Base-by-base conservation (phyloP, 495 filamentous ascomycete species). In the Aspergillus homomorphus region DNA sequence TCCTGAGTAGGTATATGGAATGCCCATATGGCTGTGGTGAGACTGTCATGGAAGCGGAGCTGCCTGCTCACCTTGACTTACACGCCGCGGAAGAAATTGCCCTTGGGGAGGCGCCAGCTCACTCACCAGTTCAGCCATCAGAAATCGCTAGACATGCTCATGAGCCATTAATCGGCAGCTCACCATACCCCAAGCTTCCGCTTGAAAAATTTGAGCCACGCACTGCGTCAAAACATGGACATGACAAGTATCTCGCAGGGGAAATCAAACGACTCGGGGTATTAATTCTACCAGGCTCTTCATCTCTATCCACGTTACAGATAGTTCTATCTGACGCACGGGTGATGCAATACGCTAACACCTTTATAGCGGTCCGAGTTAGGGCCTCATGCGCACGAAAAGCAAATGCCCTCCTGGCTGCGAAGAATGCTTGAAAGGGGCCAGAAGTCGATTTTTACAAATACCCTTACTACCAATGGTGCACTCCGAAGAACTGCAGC, bases 351-450 rank as follows among this genome's bases (percentile, higher is more conserved):
- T 18, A 46, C 50, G 16, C 73, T 79, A 62, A 72, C 52, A 66
- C 10, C 57, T 54, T 6, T 58, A 23, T 60, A 72, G 71, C 67
- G 66, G 57, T 57, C 72, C 15, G 90, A 97, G 64, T 79, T 98
- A 38, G 94, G 94, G 0, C 89, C 87, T 14, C 84, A 94, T 75
- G 90, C 91, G 7, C 82, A 90, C 66, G 94, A 98, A 69, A 85
- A 88, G 41, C 81, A 83, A 59, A 98, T 98, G 94, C 94, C 94
- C 1, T 75, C 75, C 10, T 89, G 88, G 86, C 82, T 98, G 8
- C 80, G 82, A 10, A 78, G 80, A 20, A 73, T 89, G 65, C 80
- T 97, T 4, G 81, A 87, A 61, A 82, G 77, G 44, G 85, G 86
- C 23, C 84, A 83, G 16, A 81, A 80, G 54, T 73, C 82, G 23